Base-by-base conservation (phyloP, 2,329 filamentous ascomycete species). In the Aspergillus fumigatiaffinis region DNA sequence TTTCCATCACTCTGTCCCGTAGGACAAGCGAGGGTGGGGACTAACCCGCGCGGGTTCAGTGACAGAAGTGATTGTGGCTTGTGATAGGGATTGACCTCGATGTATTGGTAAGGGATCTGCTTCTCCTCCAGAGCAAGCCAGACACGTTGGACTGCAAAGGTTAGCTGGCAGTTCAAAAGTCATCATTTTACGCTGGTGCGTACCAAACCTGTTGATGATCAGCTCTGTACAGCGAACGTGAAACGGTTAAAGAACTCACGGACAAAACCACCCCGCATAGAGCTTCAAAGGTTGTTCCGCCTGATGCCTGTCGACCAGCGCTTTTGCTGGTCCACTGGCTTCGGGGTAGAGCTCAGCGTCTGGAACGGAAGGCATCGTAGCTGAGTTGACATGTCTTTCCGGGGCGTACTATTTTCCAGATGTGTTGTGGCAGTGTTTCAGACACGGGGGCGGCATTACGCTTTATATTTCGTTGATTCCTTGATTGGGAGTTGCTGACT, bases 41-140 rank as follows among this genome's bases (percentile, higher is more conserved):
- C 87, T 1, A 92, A 79, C 1, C 89, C 89, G 12, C 88, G 83
- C 0, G 89, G 89, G 68, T 93, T 93, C 60, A 92, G 78, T 8
- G 81, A 79, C 23, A 92, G 78, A 28, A 92, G 86, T 1, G 82
- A 85, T 3, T 82, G 73, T 0, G 84, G 85, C 67, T 92, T 92
- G 71, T 86, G 78, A 77, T 92, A 92, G 0, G 89, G 89, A 71
- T 92, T 91, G 58, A 91, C 87, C 77, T 90, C 87, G 61, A 89
- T 79, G 71, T 90, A 91, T 74, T 92, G 86, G 70, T 92, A 87
- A 17, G 84, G 82, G 29, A 91, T 87, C 2, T 79, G 74, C 71
- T 92, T 92, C 70, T 92, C 89, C 66, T 86, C 82, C 10, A 92
- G 80, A 1, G 87, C 83, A 59, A 91, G 86, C 87, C 89, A 91